Conservation (phyloP, 2,329 filamentous ascomycete genomes). For the Mycosphaerella sp. region DNA sequence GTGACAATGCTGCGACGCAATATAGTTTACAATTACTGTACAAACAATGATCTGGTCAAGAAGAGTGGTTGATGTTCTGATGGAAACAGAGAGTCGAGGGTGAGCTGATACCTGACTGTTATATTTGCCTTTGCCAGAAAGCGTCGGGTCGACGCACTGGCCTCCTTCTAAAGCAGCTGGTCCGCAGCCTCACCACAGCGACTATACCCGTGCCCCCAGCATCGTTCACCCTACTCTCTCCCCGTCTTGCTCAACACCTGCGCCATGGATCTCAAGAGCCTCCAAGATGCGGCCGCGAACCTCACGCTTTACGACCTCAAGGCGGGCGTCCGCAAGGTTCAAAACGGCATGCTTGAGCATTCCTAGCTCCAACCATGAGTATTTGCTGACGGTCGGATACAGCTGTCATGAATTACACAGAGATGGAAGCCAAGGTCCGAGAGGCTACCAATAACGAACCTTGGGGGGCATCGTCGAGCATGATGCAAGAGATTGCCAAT, state of each 20-base stretch:
- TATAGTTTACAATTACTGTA: background rate
- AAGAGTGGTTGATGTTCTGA: background rate
- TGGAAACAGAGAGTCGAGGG: background rate
- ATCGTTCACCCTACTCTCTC: background rate
- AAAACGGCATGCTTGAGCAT: conserved; percentile 67
- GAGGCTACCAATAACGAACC: conserved; percentile 99
- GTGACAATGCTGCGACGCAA: background rate
- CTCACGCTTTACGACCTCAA: conserved; percentile 93
- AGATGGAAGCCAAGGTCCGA: conserved; percentile 81
- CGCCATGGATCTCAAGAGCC: conserved; percentile 75
- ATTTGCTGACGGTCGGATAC: conserved; percentile 9
- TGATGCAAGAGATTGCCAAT: conserved; percentile 98
- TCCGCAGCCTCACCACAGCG: background rate
- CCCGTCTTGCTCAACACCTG: conserved; percentile 10
- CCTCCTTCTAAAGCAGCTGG: background rate
- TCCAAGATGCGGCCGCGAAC: conserved; percentile 84
- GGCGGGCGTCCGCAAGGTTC: conserved; percentile 87
- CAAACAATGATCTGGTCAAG: background rate
- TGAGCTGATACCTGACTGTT: background rate
- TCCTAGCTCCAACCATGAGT: background rate
- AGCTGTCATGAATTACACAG: conserved; percentile 98
- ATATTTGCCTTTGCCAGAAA: background rate
- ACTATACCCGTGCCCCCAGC: background rate
- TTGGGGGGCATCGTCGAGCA: conserved; percentile 76
- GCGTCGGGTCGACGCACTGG: background rate